These are phyloP conservation scores for Xylariaceae sp. DNA, from an alignment of 2,329 filamentous ascomycete genomes.

Conservation along the genomic window DNA sequence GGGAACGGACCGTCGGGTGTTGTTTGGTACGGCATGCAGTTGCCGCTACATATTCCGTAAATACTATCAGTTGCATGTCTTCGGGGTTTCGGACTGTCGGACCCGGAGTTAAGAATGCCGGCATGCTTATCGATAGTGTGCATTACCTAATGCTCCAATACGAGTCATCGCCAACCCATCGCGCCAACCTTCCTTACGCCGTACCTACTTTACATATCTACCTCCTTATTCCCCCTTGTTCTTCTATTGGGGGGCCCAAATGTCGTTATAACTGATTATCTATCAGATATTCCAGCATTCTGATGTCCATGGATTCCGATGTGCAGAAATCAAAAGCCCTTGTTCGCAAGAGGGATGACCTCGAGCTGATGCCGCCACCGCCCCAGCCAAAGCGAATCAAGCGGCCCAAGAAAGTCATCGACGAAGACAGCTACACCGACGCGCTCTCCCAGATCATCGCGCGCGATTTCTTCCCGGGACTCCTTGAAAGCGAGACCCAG, in stretches of 20 bases:
- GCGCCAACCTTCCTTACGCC: background rate
- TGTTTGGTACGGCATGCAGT: no score
- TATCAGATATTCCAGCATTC: background rate
- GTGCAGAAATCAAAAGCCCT: slow-evolving; percentile 50
- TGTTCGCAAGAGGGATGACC: slow-evolving; percentile 59
- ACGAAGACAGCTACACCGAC: slow-evolving; percentile 90
- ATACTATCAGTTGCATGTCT: no score
- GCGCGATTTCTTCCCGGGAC: slow-evolving; percentile 91
- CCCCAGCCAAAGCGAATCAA: slow-evolving; percentile 85
- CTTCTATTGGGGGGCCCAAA: background rate
- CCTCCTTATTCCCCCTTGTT: background rate
- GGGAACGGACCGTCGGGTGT: no score
- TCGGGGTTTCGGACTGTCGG: no score
- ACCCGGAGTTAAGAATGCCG: background rate
- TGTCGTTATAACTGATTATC: background rate
- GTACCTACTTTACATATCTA: no score
- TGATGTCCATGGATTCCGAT: slow-evolving; percentile 33
- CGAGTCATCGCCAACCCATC: background rate
- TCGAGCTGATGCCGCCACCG: slow-evolving; percentile 80
- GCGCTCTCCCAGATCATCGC: slow-evolving; percentile 91
- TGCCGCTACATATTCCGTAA: no score
- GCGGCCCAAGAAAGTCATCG: slow-evolving; percentile 77
- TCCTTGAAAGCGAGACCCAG: slow-evolving; percentile 79
- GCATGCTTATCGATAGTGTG: no score
- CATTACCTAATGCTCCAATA: background rate